These are phyloP conservation scores for Botrytis deweyae DNA, from an alignment of 2,329 filamentous ascomycete species.

Conservation along the genomic window DNA sequence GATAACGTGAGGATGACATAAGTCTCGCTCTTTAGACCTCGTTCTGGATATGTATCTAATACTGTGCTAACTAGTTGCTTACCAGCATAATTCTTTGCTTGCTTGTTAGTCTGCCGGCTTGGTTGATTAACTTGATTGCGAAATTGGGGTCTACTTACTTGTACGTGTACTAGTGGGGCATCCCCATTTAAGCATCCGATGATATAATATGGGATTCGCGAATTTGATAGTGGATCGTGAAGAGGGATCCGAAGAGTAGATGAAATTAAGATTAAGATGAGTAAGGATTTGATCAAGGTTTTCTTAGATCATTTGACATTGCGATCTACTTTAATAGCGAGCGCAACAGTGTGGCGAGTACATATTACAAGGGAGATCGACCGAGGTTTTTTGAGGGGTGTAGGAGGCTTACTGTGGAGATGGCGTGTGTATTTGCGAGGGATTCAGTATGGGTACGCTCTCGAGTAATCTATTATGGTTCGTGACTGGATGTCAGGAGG, in stretches of 20 bases:
- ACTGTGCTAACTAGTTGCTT: not conserved
- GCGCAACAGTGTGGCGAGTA: not conserved
- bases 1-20: not conserved
- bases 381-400: not conserved
- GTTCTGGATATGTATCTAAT: not conserved
- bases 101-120: not conserved
- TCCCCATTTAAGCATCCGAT: not conserved
- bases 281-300: not conserved
- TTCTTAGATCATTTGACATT: not conserved
- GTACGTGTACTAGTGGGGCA: not conserved
- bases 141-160: not conserved
- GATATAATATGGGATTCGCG: not conserved
- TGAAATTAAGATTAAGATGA: not conserved
- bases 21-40: not conserved
- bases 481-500: not conserved
- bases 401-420: not conserved
- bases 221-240: not conserved
- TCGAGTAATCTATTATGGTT: not conserved
- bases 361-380: not conserved
- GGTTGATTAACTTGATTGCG: not conserved
- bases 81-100: not conserved
- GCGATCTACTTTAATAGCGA: not conserved
- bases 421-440: not conserved
- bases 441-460: not conserved
- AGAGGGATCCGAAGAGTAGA: not conserved